Evolutionary conservation across 306 rosid species (phyloP).

Genomic region (Sesbania bispinosa): DNA sequence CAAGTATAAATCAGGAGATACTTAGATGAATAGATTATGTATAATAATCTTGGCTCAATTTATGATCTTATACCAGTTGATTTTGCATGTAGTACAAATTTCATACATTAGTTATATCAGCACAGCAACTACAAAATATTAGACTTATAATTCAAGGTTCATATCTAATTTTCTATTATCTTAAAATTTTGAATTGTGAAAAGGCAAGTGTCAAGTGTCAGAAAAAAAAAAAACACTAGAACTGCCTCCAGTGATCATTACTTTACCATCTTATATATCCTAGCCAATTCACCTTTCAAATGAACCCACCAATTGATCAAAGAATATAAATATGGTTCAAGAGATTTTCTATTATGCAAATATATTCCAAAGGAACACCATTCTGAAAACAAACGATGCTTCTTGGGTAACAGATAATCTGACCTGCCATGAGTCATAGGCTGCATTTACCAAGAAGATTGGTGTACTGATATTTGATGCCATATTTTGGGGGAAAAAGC

Average conservation of each 20-base stretch:
- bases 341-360: neutral
- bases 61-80: too few species aligned
- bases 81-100: too few species aligned
- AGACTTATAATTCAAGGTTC: too few species aligned
- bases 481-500: slow-evolving; percentile 83
- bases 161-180: too few species aligned
- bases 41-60: too few species aligned
- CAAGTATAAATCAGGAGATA: neutral
- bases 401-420: slow-evolving; percentile 19
- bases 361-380: neutral
- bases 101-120: too few species aligned
- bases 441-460: slow-evolving; percentile 72
- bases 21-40: too few species aligned
- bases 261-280: neutral
- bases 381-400: neutral
- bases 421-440: slow-evolving; percentile 99
- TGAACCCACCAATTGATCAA: neutral
- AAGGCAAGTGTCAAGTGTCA: too few species aligned
- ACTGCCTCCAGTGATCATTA: too few species aligned
- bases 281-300: neutral
- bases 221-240: too few species aligned
- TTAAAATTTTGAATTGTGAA: too few species aligned
- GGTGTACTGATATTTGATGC: slow-evolving; percentile 55
- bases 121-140: too few species aligned
- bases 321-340: neutral